A percentile compares a stretch with the other conserved stretches of the same genome.
Conservation (phyloP, 2,329 filamentous ascomycete genomes). For the Verticillium klebahnii region DNA sequence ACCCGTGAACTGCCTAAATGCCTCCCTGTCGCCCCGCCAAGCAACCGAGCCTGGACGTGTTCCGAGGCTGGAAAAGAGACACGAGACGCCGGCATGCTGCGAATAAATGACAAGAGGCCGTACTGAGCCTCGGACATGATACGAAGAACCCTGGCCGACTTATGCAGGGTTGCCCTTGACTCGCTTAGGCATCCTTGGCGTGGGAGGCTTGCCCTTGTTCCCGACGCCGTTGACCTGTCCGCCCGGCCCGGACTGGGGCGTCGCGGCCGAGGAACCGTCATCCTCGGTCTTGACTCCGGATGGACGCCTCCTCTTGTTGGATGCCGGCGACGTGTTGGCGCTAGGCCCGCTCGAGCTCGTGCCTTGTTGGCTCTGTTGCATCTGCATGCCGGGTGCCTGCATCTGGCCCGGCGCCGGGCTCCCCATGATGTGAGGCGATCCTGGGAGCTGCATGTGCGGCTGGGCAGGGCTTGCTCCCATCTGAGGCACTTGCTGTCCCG, state of each 20-base stretch:
- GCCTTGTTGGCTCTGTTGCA: constrained; percentile 64
- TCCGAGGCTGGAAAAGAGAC: neutral
- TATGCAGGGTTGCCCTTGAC: constrained; percentile 38
- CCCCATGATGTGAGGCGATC: constrained; percentile 53
- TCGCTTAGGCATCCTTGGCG: constrained; percentile 52
- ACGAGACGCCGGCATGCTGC: constrained; percentile 3
- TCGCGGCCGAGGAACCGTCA: constrained; percentile 44
- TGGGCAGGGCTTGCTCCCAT: constrained; percentile 57
- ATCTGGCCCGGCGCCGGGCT: constrained; percentile 59
- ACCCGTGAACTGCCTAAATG: neutral
- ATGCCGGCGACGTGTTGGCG: constrained; percentile 61
- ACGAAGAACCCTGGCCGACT: neutral
- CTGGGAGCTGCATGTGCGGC: constrained; percentile 56
- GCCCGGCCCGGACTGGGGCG: constrained; percentile 34
- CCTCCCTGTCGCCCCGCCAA: neutral
- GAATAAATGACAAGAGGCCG: neutral
- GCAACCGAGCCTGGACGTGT: neutral
- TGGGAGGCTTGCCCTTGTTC: constrained; percentile 47
- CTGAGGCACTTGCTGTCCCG: constrained; percentile 9
- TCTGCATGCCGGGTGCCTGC: constrained; percentile 62
- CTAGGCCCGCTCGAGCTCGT: constrained; percentile 62
- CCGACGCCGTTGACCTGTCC: constrained; percentile 49
- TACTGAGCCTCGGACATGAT: constrained; percentile 6
- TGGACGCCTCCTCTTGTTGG: constrained; percentile 54
- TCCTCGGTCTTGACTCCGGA: constrained; percentile 56